Evolutionary conservation across 2,329 filamentous ascomycete genomes (phyloP), one percentile per base, ranked within the genome.

Genomic region (Tricladium varicosporioides): DNA sequence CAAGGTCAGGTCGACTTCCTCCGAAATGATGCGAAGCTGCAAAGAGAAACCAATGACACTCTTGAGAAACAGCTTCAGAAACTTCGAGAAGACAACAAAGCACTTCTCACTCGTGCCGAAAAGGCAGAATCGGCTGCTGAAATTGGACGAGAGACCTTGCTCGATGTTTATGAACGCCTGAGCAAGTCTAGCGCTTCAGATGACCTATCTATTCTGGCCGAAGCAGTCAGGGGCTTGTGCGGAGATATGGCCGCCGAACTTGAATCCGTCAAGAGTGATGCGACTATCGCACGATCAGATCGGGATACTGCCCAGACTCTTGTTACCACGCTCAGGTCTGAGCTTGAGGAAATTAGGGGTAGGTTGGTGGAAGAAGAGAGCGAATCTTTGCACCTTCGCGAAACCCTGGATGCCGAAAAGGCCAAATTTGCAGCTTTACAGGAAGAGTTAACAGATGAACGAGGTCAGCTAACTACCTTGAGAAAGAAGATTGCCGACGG

Each of bases 401-500:
- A 89, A 59, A 73, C 70, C 1, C 64, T 85, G 8, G 73, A 77
- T 0, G 78, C 78, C 53, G 80, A 84, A 62, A 78, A 78, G 65
- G 81, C 82, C 14, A 81, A 78, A 65, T 76, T 78, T 2, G 58
- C 68, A n/a, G 78, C 80, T 2, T 72, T 87, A 0, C 82, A 86
- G 64, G 70, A 67, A 27, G 82, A 87, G 65, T 71, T 85, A 2
- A 77, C 80, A 1, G 84, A 89, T 55, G 84, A 88, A 58, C 85
- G 89, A 42, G 76, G 80, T 13, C 87, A 94, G 64, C 78, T 96
- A 18, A 82, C 80, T 56, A 77, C 81, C 27, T 75, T 96, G 18
- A 84, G 89, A 56, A 76, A 78, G 14, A 88, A 88, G 70, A 86
- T 96, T 68, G 84, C 88, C 1, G 88, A 92, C 62, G 92, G 91